phyloP scores from a whole-genome alignment of 495 filamentous ascomycete genomes.

The Tuber microsphaerosporum region DNA sequence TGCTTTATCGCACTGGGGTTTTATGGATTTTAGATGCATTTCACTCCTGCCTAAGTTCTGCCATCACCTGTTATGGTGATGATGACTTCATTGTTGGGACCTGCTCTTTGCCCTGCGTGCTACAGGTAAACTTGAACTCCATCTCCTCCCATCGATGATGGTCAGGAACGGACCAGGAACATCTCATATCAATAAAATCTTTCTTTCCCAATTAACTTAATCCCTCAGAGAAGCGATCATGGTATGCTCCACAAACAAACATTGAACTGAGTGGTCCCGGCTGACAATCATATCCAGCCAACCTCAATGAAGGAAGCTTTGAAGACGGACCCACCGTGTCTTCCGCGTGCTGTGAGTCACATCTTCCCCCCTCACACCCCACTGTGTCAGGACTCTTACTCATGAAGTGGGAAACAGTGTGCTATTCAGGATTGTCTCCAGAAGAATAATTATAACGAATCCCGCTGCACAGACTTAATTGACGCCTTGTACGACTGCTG shows the following conservation, averaged over 20 bases:
- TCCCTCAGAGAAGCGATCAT: slow-evolving; percentile 20
- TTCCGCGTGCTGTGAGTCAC: slow-evolving; percentile 71
- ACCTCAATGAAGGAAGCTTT: slow-evolving; percentile 62
- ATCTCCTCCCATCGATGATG: slow-evolving; percentile 13
- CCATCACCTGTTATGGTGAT: slow-evolving; percentile 7
- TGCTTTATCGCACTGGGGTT: not conserved
- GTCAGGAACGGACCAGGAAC: slow-evolving; percentile 26
- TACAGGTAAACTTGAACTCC: slow-evolving; percentile 9
- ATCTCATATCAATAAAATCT: not conserved
- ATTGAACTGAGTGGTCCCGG: slow-evolving; percentile 23
- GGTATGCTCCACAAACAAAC: not conserved
- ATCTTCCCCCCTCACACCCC: slow-evolving; percentile 52
- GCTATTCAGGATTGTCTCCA: slow-evolving; percentile 63
- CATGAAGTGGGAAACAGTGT: slow-evolving; percentile 16
- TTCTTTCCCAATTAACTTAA: slow-evolving; percentile 16
- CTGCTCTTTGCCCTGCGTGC: slow-evolving; percentile 5
- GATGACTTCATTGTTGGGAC: slow-evolving; percentile 34
- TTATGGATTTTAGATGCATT: not conserved
- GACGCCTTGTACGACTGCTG: slow-evolving; percentile 96
- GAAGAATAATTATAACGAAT: slow-evolving; percentile 81
- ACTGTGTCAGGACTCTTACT: slow-evolving; percentile 4
- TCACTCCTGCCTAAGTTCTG: not conserved
- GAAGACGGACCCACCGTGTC: slow-evolving; percentile 70
- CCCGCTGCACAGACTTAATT: slow-evolving; percentile 69
- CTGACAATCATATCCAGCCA: slow-evolving; percentile 31